A percentile compares a stretch with the other conserved stretches of the same genome.
These are phyloP conservation scores for Beauveria sp. DNA, from an alignment of 2,329 filamentous ascomycete species.

Conservation along the genomic window DNA sequence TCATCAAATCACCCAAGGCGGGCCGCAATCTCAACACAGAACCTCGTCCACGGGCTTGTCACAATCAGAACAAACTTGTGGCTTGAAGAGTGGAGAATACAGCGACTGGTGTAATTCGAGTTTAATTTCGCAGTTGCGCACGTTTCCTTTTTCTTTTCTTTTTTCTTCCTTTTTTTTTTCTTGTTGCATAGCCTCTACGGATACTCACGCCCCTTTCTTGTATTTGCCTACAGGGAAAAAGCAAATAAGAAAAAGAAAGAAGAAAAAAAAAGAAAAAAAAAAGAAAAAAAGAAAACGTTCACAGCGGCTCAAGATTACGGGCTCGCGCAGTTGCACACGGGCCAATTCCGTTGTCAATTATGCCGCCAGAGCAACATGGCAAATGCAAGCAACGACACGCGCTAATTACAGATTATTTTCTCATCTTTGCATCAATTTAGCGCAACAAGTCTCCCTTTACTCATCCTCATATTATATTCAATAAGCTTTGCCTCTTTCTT, in stretches of 20 bases:
- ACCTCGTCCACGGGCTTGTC: background rate
- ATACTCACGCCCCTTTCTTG: background rate
- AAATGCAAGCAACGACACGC: background rate
- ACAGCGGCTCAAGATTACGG: background rate
- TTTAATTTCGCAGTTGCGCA: slow-evolving; percentile 7
- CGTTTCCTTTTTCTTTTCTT: background rate
- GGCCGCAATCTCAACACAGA: slow-evolving; percentile 8
- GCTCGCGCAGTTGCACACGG: background rate
- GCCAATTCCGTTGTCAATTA: background rate
- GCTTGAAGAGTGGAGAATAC: slow-evolving; percentile 8
- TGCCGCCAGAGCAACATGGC: background rate
- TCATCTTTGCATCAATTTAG: background rate
- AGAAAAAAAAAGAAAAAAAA: background rate
- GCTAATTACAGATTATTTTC: background rate
- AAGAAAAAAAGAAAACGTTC: background rate
- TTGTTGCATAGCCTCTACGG: background rate
- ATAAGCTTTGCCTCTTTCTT: background rate
- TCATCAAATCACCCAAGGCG: background rate
- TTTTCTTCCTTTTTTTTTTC: background rate
- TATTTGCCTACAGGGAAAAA: background rate
- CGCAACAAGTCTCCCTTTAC: background rate
- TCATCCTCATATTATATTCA: background rate
- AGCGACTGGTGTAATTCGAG: background rate
- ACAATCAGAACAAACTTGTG: slow-evolving; percentile 8
- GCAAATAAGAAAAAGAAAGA: too few relatives aligned